Percentiles rank a stretch among this genome's conserved stretches.
phyloP scores from a whole-genome alignment of 345 rosid genomes.

The Rhizophora apiculata region DNA sequence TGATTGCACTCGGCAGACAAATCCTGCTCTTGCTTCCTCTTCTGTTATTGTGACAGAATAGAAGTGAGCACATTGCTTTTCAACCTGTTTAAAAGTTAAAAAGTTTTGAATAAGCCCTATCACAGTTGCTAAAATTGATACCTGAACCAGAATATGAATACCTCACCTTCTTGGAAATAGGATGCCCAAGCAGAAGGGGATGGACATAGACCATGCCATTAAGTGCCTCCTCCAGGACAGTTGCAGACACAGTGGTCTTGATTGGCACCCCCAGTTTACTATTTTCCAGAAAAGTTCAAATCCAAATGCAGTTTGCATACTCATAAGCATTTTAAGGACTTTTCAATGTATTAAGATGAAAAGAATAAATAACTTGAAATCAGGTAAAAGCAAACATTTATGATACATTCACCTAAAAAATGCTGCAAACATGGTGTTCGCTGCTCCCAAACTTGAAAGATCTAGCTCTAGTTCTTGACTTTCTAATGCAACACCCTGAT shows the following conservation, averaged over 20 bases:
- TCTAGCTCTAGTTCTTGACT: constrained; percentile 88
- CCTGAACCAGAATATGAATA: constrained; percentile 11
- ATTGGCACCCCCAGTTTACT: constrained; percentile 99
- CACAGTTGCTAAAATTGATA: constrained; percentile 16
- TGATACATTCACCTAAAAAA: constrained; percentile 61
- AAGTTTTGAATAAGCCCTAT: constrained; percentile 20
- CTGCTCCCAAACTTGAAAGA: constrained; percentile 96
- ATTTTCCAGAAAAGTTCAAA: constrained; percentile 9
- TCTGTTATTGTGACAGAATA: constrained; percentile 81
- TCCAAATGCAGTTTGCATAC: constrained; percentile 1
- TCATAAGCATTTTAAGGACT: neutral
- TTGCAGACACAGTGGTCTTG: constrained; percentile 95
- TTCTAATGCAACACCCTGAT: constrained; percentile 69
- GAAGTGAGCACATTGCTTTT: constrained; percentile 97
- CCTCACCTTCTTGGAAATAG: constrained; percentile 67
- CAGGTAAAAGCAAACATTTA: neutral
- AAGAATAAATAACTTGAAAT: neutral
- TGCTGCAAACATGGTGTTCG: constrained; percentile 96
- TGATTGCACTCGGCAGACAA: constrained; percentile 90
- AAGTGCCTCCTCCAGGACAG: constrained; percentile 94
- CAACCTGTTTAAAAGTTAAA: constrained; percentile 64
- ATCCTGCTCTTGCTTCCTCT: constrained; percentile 83
- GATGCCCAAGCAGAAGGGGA: constrained; percentile 67
- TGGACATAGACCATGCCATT: constrained; percentile 64
- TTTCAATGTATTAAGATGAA: neutral